Evolutionary conservation across 2,329 filamentous ascomycete species (phyloP), one percentile per base, ranked within the genome.

Genomic region (Huntiella decipiens): DNA sequence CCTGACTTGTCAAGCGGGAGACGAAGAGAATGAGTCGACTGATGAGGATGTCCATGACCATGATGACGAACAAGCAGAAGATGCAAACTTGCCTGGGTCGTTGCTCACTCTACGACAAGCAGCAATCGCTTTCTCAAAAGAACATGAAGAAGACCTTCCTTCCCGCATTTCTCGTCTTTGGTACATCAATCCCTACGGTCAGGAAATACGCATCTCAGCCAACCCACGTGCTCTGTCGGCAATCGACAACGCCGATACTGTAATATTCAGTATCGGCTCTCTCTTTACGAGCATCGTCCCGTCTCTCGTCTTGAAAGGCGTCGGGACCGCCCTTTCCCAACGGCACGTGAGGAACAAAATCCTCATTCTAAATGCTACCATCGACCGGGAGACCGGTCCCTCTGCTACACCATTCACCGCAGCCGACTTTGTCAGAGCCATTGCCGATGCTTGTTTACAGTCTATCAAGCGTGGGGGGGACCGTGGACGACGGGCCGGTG

Each of bases 121-220:
- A 43, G 83, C 92, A 51, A 86, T 95, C 50, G 66, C 69, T 4
- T 92, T 94, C 58, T 80, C 73, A 56, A 96, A 96, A 62, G 61
- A 66, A 56, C 67, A 74, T 35, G 79, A 85, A 51, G 75, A 82
- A 50, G 82, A 88, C 46, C 67, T 96, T 1, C 73, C 83, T 0
- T 71, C 80, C 0, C 71, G 83, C 22, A 93, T 96, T 53, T 68
- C 78, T 46, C 66, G 87, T 2, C 70, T 96, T 31, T 96, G 86
- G 85, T 96, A 96, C 64, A 96, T 96, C 64, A 96, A 95, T 56
- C 88, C 88, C 0, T 96, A 95, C 59, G 88, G 88, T n/a, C 85
- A 95, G 58, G 87, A 95, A 61, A 95, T 96, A 53, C 75, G 79
- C 13, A 82, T 87, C 0, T 72, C 78, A 0, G 82, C 85, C 2